Evolutionary conservation across 441 rosid species (phyloP).

Genomic region (Dalechampia spathulata): DNA sequence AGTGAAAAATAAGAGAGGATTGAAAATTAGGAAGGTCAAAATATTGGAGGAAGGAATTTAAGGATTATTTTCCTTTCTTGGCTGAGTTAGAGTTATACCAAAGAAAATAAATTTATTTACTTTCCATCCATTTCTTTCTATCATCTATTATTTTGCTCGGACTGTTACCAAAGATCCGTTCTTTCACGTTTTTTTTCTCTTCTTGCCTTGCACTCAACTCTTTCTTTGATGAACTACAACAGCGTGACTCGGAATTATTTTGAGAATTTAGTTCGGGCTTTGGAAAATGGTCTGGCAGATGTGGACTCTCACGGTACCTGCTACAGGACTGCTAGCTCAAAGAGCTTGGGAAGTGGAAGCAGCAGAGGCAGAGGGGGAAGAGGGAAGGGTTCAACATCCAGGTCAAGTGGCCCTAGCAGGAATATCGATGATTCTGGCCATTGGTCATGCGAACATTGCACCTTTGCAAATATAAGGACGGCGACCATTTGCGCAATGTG

Average conservation of each 20-base stretch:
- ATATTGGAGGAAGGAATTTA: too few relatives aligned
- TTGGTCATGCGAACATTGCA: conserved; percentile 94
- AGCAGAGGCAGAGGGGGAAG: conserved; percentile 46
- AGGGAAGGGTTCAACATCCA: conserved; percentile 46
- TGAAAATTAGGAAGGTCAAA: too few relatives aligned
- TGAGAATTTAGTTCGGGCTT: conserved; percentile 85
- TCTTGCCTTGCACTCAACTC: conserved; percentile 63
- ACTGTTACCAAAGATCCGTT: too few relatives aligned
- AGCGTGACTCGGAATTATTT: conserved; percentile 86
- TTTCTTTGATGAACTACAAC: conserved; percentile 13
- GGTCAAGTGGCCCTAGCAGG: too few relatives aligned
- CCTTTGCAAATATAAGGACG: conserved; percentile 53
- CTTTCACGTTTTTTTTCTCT: too few relatives aligned
- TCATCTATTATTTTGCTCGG: too few relatives aligned
- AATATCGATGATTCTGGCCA: conserved; percentile 41
- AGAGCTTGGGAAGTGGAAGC: conserved; percentile 37
- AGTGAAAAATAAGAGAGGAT: too few relatives aligned
- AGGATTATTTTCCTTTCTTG: too few relatives aligned
- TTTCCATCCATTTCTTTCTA: too few relatives aligned
- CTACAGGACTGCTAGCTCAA: conserved; percentile 46
- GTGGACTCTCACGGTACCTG: conserved; percentile 63
- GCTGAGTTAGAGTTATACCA: too few relatives aligned
- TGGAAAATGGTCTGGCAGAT: conserved; percentile 82
- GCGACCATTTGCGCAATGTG: conserved; percentile 73
- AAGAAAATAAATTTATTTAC: too few relatives aligned